Evolutionary conservation across 768 basidiomycete species (phyloP).

Genomic region (Serendipita sp.): DNA sequence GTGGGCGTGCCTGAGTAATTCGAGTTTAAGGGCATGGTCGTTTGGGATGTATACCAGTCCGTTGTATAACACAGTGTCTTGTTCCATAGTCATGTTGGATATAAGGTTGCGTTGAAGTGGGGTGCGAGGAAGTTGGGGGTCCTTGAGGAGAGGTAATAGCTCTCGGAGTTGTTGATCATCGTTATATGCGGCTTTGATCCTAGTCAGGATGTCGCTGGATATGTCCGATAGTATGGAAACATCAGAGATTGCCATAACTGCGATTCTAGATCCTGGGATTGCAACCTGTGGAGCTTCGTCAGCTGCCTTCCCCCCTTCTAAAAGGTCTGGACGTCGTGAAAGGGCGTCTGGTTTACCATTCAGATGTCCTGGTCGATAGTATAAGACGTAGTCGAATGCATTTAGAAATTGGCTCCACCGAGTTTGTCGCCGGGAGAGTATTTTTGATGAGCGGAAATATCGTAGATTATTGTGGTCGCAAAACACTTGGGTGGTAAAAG

Average conservation of each 20-base stretch:
- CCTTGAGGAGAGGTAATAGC: not conserved
- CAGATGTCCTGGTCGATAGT: not conserved
- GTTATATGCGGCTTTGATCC: not conserved
- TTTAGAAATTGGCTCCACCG: constrained; percentile 12
- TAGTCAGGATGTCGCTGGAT: not conserved
- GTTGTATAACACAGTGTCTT: not conserved
- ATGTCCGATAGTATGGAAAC: not conserved
- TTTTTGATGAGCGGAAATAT: constrained; percentile 10
- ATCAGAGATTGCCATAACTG: not conserved
- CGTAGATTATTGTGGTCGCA: constrained; percentile 13
- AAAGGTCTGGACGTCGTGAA: constrained; percentile 6
- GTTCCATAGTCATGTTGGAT: not conserved
- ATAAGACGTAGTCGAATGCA: constrained; percentile 12
- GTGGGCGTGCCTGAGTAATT: not conserved
- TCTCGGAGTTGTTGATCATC: not conserved
- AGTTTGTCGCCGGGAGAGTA: constrained; percentile 11
- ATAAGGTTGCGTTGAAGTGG: not conserved
- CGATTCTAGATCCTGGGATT: not conserved
- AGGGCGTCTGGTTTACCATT: constrained; percentile 9
- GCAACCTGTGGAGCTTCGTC: not conserved
- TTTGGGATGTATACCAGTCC: not conserved
- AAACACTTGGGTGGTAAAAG: not conserved
- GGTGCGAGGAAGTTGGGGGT: not conserved
- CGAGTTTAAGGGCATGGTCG: not conserved
- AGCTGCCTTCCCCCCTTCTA: constrained; percentile 3